A percentile compares a stretch with the other conserved stretches of the same genome.
Evolutionary conservation across 2,329 filamentous ascomycete species (phyloP).

Genomic region (Colletotrichum ledebouriae): DNA sequence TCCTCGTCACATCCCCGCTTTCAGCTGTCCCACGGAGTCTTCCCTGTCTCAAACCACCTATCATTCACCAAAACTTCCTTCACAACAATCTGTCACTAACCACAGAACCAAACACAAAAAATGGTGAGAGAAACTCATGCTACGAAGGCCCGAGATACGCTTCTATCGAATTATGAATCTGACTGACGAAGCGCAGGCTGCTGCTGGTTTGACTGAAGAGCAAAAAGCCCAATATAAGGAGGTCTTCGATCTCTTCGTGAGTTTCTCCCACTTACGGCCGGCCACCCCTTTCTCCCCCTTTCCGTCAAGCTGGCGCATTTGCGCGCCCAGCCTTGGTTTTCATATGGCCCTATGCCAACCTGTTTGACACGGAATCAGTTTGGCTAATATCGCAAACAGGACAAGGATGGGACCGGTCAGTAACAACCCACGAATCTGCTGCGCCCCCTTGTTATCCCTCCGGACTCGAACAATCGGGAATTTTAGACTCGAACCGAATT

Average conservation of each 20-base stretch:
- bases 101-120: conserved; percentile 22
- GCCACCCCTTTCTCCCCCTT: conserved; percentile 20
- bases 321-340: conserved; percentile 5
- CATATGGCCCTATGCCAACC: neutral
- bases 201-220: conserved; percentile 82
- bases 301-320: conserved; percentile 22
- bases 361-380: conserved; percentile 34
- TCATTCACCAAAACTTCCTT: conserved; percentile 39
- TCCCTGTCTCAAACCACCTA: conserved; percentile 41
- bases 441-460: conserved; percentile 1
- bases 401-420: conserved; percentile 93
- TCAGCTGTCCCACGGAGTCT: conserved; percentile 41
- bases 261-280: conserved; percentile 53
- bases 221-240: conserved; percentile 99
- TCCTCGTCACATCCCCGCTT: conserved; percentile 40
- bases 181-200: conserved; percentile 12
- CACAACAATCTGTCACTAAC: conserved; percentile 28
- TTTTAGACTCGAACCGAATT: conserved; percentile 21
- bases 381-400: conserved; percentile 64
- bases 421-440: conserved; percentile 48
- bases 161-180: neutral
- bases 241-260: conserved; percentile 99
- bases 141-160: neutral
- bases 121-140: conserved; percentile 27
- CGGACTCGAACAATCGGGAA: neutral